A percentile compares a stretch with the other conserved stretches of the same genome.
These are phyloP conservation scores for Skeletonema grethae DNA, from an alignment of 108 stramenopile species.

Conservation along the genomic window DNA sequence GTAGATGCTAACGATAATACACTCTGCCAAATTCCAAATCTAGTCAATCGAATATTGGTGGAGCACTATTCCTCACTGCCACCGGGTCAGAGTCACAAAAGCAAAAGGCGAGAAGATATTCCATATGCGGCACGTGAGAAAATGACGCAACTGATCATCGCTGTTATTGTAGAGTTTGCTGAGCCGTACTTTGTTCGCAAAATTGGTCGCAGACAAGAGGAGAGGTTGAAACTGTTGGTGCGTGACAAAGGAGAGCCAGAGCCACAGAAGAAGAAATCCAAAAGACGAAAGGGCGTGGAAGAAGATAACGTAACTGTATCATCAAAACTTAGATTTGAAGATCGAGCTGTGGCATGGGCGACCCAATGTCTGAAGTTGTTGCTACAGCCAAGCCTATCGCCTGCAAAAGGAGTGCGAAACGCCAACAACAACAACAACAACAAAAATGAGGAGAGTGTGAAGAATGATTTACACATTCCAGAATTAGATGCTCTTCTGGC, in stretches of 20 bases:
- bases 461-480: constrained; percentile 20
- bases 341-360: constrained; percentile 33
- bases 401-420: not conserved
- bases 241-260: not conserved
- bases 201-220: not conserved
- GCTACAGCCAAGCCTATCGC: not conserved
- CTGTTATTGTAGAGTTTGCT: constrained; percentile 32
- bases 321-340: constrained; percentile 4
- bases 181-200: constrained; percentile 29
- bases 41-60: constrained; percentile 29
- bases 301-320: not conserved
- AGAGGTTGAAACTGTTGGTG: not conserved
- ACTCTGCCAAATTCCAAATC: constrained; percentile 24
- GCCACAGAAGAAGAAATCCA: constrained; percentile 5
- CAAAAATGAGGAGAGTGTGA: not conserved
- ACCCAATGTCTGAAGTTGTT: constrained; percentile 22
- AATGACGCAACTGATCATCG: constrained; percentile 26
- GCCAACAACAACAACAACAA: not conserved
- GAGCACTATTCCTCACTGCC: constrained; percentile 11
- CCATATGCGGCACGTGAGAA: not conserved
- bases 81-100: not conserved
- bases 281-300: not conserved
- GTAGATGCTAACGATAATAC: constrained; percentile 8
- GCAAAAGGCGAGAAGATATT: not conserved
- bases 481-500: constrained; percentile 34